A percentile compares a stretch with the other conserved stretches of the same genome.
Conservation (phyloP, 176 grass and related monocot genomes). For the Secale cereale region DNA sequence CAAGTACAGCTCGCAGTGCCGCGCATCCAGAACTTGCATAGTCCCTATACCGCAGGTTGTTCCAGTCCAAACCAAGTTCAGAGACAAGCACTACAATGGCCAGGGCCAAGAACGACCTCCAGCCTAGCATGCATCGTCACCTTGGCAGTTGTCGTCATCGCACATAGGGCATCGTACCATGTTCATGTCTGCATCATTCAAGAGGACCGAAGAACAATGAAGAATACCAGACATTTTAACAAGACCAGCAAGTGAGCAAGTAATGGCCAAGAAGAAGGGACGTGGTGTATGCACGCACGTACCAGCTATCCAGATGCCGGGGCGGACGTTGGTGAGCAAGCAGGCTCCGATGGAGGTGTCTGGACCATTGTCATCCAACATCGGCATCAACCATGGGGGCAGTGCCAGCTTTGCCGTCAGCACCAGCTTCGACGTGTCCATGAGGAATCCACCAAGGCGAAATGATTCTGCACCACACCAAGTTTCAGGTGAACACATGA, state of each 20-base stretch:
- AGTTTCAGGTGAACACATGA: background rate
- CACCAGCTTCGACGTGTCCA: conserved; percentile 52
- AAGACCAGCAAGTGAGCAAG: background rate
- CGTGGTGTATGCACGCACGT: background rate
- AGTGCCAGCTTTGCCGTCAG: conserved; percentile 54
- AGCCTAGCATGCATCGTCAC: conserved; percentile 16
- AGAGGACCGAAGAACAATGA: background rate
- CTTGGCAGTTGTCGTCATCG: conserved; percentile 63
- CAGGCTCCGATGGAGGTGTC: conserved; percentile 46
- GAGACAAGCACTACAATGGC: background rate
- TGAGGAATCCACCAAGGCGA: conserved; percentile 67
- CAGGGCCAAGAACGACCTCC: background rate
- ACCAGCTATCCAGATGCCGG: conserved; percentile 93
- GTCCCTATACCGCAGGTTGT: conserved; percentile 45
- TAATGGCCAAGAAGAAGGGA: background rate
- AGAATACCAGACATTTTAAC: background rate
- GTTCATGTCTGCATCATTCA: conserved; percentile 63
- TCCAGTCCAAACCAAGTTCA: conserved; percentile 16
- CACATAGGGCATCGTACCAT: conserved; percentile 71
- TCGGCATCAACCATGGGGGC: conserved; percentile 38
- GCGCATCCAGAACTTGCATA: conserved; percentile 73
- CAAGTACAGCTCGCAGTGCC: conserved; percentile 78
- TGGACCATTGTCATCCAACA: background rate
- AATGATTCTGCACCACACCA: conserved; percentile 44
- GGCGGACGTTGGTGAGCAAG: conserved; percentile 42